These are phyloP conservation scores for Ricinus communis DNA, from an alignment of 345 rosid species.

Conservation along the genomic window DNA sequence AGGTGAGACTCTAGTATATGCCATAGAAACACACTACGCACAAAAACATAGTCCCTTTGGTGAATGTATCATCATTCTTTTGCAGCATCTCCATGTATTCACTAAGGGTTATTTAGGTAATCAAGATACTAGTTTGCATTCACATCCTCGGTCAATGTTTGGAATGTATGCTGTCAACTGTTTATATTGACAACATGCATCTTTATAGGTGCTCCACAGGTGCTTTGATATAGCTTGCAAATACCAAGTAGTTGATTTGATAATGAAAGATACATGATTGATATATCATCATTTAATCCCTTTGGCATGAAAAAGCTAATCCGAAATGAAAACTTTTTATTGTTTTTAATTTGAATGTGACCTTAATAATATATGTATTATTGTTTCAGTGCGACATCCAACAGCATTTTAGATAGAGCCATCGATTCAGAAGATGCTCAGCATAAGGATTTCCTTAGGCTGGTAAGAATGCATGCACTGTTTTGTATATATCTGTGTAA, in stretches of 20 bases:
- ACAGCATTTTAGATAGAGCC: slow-evolving; percentile 91
- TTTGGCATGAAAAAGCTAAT: not conserved
- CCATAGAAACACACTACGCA: not conserved
- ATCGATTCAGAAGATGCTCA: slow-evolving; percentile 95
- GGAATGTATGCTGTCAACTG: not conserved
- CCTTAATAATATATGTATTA: slow-evolving; percentile 12
- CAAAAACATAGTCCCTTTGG: not conserved
- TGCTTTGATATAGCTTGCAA: slow-evolving; percentile 3
- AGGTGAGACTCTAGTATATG: not conserved
- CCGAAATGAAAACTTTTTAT: not conserved
- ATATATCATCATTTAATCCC: not conserved
- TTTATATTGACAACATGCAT: not conserved
- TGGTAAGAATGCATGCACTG: slow-evolving; percentile 46
- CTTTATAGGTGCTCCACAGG: not conserved
- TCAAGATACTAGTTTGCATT: not conserved
- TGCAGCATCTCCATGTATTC: not conserved
- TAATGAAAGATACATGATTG: not conserved
- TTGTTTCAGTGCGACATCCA: slow-evolving; percentile 82
- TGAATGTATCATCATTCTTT: not conserved
- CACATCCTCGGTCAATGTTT: not conserved
- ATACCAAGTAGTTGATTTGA: slow-evolving; percentile 1
- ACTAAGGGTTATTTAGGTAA: not conserved
- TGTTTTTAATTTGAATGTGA: slow-evolving; percentile 13
- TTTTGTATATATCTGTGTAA: not conserved
- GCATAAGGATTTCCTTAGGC: slow-evolving; percentile 95